Evolutionary conservation across 1,284 basidiomycete genomes (phyloP).

Genomic region (Neolentinus lepideus): DNA sequence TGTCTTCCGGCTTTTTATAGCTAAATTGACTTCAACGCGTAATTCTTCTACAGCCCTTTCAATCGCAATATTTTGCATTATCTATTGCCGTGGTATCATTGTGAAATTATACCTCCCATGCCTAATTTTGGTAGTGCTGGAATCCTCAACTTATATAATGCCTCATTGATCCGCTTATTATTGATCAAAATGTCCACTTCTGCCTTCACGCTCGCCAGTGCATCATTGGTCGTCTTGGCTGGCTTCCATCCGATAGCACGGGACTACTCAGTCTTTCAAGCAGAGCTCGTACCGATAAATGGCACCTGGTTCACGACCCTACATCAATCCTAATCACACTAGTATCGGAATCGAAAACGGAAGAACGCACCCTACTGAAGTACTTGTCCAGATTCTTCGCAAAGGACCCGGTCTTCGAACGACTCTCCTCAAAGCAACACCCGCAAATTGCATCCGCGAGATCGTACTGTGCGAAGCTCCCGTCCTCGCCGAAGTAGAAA

Average conservation of each 20-base stretch:
- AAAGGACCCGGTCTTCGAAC: conserved; percentile 8
- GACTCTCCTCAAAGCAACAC: conserved; percentile 33
- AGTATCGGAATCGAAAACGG: too few species aligned
- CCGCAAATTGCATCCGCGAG: conserved; percentile 31
- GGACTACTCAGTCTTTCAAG: conserved; percentile 35
- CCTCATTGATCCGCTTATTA: background rate
- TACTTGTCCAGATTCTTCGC: conserved; percentile 12
- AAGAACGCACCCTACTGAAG: conserved; percentile 8
- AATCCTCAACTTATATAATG: background rate
- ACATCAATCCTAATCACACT: too few species aligned
- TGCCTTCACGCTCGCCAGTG: conserved; percentile 21
- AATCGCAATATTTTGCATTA: too few species aligned
- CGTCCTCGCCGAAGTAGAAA: conserved; percentile 15
- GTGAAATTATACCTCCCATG: too few species aligned
- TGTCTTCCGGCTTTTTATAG: too few species aligned
- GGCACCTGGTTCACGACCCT: too few species aligned
- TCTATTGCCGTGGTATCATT: too few species aligned
- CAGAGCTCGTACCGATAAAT: conserved; percentile 24
- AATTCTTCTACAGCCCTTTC: too few species aligned
- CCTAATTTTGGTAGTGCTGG: too few species aligned
- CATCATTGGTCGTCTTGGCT: conserved; percentile 20
- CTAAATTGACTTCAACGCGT: too few species aligned
- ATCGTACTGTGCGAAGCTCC: conserved; percentile 26
- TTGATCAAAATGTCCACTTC: background rate
- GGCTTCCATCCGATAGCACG: conserved; percentile 34